Base-by-base conservation (phyloP, 225 moss, liverwort and hornwort genomes). In the Ulota crispa region DNA sequence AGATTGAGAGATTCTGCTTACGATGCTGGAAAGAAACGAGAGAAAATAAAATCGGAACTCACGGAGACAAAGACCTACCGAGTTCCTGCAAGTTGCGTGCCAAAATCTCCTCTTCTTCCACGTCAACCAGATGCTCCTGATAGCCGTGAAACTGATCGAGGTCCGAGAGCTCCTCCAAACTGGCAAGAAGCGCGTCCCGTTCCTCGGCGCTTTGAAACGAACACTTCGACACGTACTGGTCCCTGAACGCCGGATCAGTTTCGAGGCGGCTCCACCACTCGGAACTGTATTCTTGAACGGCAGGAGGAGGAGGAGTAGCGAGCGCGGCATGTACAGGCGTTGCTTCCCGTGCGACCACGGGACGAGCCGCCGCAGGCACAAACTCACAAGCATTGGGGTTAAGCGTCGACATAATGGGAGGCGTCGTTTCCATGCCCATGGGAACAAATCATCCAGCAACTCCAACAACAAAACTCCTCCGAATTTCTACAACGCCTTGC, bases 321-420 rank as follows among this genome's bases (percentile, higher is more conserved):
- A 42, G 53, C 41, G 52, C 12, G 7, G 34, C 77, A 24, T 31
- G 43, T 26, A 37, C 82, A 26, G 52, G 57, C 21, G 42, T 2
- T 15, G 70, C 76, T 70, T 76, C 71, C 60, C 14, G 27, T 64
- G 57, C 57, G 66, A 64, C 72, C 50, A 60, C 76, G 14, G 59
- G 87, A 41, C 81, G 89, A 11, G 57, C 45, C 43, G 87, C 86
- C 27, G 90, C 88, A 19, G 97, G 97, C 69, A 98, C 94, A 84
- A 95, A 98, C 42, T 77, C 86, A 11, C 89, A 89, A 18, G 97
- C 97, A 79, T 98, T 95, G 15, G 97, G 94, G 88, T 98, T 98
- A 89, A 98, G 86, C 54, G 88, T 84, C 79, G 95, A 95, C 74
- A 86, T 85, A 47, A 80, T 56, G 19, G 82, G 64, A 54, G 80